Percentiles rank a stretch among this genome's conserved stretches.
These are phyloP conservation scores for Cladosporium colombiae DNA, from an alignment of 2,329 filamentous ascomycete species.

Conservation along the genomic window DNA sequence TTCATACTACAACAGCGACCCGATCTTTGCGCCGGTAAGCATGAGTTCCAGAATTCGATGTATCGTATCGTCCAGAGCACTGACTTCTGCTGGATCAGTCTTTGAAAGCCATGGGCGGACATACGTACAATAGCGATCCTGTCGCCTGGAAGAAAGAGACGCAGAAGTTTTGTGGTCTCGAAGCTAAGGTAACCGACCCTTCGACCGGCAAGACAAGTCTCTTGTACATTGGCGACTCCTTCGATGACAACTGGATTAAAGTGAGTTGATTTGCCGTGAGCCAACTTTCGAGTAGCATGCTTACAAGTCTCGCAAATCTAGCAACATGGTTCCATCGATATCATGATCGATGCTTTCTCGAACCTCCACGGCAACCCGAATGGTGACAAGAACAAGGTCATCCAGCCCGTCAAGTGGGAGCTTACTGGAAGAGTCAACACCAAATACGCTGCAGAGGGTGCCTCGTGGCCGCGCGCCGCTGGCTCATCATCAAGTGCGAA, in stretches of 20 bases:
- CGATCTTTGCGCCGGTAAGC: background rate
- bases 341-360: constrained; percentile 3
- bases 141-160: background rate
- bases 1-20: background rate
- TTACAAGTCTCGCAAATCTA: background rate
- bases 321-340: background rate
- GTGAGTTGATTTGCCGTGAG: background rate
- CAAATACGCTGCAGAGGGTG: constrained; percentile 1
- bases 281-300: background rate
- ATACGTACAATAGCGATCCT: background rate
- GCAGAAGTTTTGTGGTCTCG: constrained; percentile 5
- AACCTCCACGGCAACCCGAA: constrained; percentile 2
- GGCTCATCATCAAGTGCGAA: background rate
- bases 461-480: background rate
- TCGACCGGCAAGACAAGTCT: background rate
- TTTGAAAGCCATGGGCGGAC: background rate
- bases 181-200: background rate
- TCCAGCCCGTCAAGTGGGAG: constrained; percentile 1
- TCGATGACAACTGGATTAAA: background rate
- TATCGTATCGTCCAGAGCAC: background rate
- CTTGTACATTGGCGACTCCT: background rate
- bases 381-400: background rate
- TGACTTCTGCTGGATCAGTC: background rate
- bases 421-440: background rate
- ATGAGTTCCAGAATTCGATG: background rate